Evolutionary conservation across 2,329 filamentous ascomycete species (phyloP), one percentile per base, ranked within the genome.

Genomic region (Calonectria pauciramosa): DNA sequence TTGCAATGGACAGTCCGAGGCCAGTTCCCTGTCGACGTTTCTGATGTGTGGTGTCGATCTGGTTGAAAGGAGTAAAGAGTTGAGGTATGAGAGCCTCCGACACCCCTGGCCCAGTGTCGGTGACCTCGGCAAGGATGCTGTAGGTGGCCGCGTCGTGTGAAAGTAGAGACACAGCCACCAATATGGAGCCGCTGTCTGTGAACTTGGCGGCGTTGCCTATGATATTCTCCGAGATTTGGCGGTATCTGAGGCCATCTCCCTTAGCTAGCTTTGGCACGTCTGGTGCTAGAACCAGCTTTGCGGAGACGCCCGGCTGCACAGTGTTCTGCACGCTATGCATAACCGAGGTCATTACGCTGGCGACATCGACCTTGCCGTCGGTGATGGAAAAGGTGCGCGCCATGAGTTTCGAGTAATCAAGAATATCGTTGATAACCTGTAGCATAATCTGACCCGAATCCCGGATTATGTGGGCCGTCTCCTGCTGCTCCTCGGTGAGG

Each of bases 391-490:
- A 91, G 44, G 86, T 88, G n/a, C 90, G 90, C 0, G 90, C 90
- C 0, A 89, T 88, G 8, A 93, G 85, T 77, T 93, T 93, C 13
- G 91, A 92, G 79, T 92, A 93, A 82, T 93, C 91, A n/a, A 93
- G 86, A 59, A 93, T 91, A 74, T 93, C 90, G 78, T 93, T 92
- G 81, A 93, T 92, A 64, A 93, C 88, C 75, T 90, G 89, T 23
- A 93, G 83, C 28, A 93, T 84, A 3, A 92, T 86, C 26, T 89
- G 87, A 2, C 90, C 91, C 0, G 91, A 92, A 71, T 92, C 90
- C 76, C 91, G 87, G 70, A 93, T 90, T 59, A 92, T 90, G 51
- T 86, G 85, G 1, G 89, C 87, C 52, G 89, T 89, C 71, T 93
- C 91, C 28, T 87, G 86, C 81, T 93, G 91, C 52, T 90, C 86